phyloP scores from a whole-genome alignment of 176 grass and related monocot species.

The Tuctoria greenei region DNA sequence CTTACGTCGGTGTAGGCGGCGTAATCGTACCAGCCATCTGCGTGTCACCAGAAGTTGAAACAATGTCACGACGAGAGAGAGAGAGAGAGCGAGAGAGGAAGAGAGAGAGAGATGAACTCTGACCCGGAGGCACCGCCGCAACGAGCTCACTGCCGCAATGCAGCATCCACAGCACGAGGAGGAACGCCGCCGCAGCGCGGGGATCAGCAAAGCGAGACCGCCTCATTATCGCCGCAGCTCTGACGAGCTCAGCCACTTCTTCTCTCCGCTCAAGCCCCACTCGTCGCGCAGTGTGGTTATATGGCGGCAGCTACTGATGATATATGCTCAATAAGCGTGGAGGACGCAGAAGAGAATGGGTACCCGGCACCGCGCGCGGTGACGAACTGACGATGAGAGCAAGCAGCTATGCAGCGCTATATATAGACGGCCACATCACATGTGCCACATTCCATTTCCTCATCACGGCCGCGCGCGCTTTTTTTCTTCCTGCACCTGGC shows the following conservation, averaged over 20 bases:
- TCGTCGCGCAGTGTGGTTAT: not conserved
- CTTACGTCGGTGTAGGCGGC: constrained; percentile 64
- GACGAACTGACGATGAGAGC: constrained; percentile 36
- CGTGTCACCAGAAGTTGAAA: constrained; percentile 7
- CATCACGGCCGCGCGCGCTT: not conserved
- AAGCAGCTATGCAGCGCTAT: constrained; percentile 18
- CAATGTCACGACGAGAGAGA: not conserved
- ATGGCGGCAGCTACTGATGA: no score
- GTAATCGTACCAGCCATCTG: constrained; percentile 67
- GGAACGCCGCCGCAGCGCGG: not conserved
- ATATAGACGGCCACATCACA: constrained; percentile 40
- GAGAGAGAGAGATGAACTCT: not conserved
- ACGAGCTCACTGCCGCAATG: constrained; percentile 32
- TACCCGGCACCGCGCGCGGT: not conserved
- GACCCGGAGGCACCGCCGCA: constrained; percentile 47
- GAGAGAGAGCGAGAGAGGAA: not conserved
- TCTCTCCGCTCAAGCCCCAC: not conserved
- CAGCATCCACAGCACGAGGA: constrained; percentile 32
- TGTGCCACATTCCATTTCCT: not conserved
- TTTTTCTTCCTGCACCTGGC: constrained; percentile 27
- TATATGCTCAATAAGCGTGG: not conserved
- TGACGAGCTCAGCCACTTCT: not conserved
- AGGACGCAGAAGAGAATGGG: not conserved
- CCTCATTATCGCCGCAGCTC: constrained; percentile 27
- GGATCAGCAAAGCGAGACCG: constrained; percentile 10